A percentile compares a stretch with the other conserved stretches of the same genome.
These are phyloP conservation scores for Aurifilum marmelostoma DNA, from an alignment of 2,329 filamentous ascomycete genomes.

Conservation along the genomic window DNA sequence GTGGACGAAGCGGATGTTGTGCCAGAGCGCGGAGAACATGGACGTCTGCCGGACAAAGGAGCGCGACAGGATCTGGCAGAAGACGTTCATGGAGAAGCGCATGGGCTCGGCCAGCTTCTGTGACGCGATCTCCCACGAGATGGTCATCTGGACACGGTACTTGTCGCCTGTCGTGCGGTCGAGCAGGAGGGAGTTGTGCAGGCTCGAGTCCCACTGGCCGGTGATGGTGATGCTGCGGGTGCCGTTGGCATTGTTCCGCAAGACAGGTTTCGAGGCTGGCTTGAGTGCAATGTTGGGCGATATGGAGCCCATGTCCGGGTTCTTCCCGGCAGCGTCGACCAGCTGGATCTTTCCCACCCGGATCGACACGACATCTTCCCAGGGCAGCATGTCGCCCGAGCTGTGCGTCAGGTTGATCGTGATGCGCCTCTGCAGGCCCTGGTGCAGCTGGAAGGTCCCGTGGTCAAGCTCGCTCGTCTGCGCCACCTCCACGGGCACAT, in stretches of 20 bases:
- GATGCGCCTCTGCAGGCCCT: constrained; percentile 88
- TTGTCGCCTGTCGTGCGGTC: constrained; percentile 92
- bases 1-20: constrained; percentile 81
- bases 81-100: constrained; percentile 80
- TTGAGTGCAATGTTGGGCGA: constrained; percentile 77
- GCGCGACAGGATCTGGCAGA: constrained; percentile 81
- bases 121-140: constrained; percentile 85
- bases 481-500: constrained; percentile 89
- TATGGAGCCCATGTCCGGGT: constrained; percentile 74
- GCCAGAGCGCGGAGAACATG: constrained; percentile 86
- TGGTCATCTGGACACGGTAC: constrained; percentile 84
- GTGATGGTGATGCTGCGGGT: constrained; percentile 83
- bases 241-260: constrained; percentile 86
- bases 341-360: constrained; percentile 81
- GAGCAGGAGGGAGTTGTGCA: constrained; percentile 90
- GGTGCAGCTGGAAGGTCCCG: constrained; percentile 94
- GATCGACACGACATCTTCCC: constrained; percentile 79
- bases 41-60: constrained; percentile 84
- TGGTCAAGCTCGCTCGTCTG: constrained; percentile 81
- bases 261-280: constrained; percentile 74
- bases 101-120: constrained; percentile 86
- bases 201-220: constrained; percentile 96
- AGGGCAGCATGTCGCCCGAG: constrained; percentile 84
- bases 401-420: constrained; percentile 88
- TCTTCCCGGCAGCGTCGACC: constrained; percentile 82